phyloP scores from a whole-genome alignment of 768 basidiomycete genomes.

The Rhizopogon sp. region DNA sequence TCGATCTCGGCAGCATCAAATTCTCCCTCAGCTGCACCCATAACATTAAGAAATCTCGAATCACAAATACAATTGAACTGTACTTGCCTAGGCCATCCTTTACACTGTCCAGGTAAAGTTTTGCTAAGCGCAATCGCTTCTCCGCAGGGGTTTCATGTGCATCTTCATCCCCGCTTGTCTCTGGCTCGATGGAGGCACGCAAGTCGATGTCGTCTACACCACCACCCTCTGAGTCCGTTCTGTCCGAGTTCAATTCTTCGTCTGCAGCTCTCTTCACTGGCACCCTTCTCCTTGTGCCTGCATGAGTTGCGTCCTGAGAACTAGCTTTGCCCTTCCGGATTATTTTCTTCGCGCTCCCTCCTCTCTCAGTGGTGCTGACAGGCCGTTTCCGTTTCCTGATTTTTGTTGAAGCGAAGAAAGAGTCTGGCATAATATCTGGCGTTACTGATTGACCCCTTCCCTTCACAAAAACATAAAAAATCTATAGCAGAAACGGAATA shows the following conservation, averaged over 20 bases:
- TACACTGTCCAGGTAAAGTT: constrained; percentile 83
- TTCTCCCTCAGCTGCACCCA: constrained; percentile 67
- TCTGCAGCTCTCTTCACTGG: constrained; percentile 31
- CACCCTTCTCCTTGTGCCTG: constrained; percentile 12
- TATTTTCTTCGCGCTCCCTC: constrained; percentile 20
- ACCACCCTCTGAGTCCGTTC: constrained; percentile 46
- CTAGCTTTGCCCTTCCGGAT: constrained; percentile 6
- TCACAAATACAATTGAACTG: background rate
- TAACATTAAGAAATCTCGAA: background rate
- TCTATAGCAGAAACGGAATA: constrained; percentile 5
- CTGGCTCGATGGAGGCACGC: constrained; percentile 48
- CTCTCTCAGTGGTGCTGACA: constrained; percentile 23
- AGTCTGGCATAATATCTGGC: constrained; percentile 59
- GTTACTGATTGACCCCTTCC: background rate
- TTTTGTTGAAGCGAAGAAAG: constrained; percentile 69
- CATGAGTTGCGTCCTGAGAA: constrained; percentile 8
- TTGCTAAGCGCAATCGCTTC: constrained; percentile 87
- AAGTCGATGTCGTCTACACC: constrained; percentile 75
- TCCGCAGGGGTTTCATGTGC: constrained; percentile 87
- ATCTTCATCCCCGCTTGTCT: constrained; percentile 76
- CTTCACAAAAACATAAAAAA: constrained; percentile 11
- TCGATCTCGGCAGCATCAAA: constrained; percentile 97
- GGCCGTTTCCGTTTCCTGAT: constrained; percentile 59
- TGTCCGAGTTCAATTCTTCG: constrained; percentile 67
- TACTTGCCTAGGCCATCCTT: constrained; percentile 64